A percentile compares a stretch with the other conserved stretches of the same genome.
These are phyloP conservation scores for Salix purpurea DNA, from an alignment of 345 rosid genomes.

Conservation along the genomic window DNA sequence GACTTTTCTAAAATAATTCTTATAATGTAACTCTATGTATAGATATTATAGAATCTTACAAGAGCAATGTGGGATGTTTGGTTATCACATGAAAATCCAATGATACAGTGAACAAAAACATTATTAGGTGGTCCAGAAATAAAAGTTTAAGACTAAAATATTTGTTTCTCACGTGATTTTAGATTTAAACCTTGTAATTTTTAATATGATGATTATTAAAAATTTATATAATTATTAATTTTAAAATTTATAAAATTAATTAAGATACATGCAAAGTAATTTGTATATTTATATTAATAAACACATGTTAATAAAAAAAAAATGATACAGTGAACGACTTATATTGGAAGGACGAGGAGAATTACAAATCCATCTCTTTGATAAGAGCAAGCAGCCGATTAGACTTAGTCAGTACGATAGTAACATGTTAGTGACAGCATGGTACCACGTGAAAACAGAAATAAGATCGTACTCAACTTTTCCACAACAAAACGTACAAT, in stretches of 20 bases:
- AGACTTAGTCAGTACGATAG: not conserved
- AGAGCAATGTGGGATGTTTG: no score
- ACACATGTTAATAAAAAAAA: no score
- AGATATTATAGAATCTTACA: no score
- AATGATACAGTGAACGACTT: not conserved
- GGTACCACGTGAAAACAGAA: not conserved
- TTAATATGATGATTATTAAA: fast-evolving
- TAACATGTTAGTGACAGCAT: not conserved
- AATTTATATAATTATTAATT: no score
- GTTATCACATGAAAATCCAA: not conserved
- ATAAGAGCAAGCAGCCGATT: not conserved
- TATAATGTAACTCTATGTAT: no score
- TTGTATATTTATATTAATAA: no score
- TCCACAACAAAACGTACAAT: not conserved
- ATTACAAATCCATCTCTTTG: not conserved
- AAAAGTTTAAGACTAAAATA: no score
- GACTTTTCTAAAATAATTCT: no score
- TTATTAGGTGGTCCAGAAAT: no score
- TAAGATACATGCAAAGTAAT: fast-evolving
- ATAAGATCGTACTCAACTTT: not conserved
- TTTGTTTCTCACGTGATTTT: fast-evolving
- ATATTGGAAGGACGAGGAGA: not conserved
- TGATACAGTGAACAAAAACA: not conserved
- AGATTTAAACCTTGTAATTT: no score
- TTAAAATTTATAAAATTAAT: no score